Conservation (phyloP, 73 alveolate species). For the Urostyla sp. region DNA sequence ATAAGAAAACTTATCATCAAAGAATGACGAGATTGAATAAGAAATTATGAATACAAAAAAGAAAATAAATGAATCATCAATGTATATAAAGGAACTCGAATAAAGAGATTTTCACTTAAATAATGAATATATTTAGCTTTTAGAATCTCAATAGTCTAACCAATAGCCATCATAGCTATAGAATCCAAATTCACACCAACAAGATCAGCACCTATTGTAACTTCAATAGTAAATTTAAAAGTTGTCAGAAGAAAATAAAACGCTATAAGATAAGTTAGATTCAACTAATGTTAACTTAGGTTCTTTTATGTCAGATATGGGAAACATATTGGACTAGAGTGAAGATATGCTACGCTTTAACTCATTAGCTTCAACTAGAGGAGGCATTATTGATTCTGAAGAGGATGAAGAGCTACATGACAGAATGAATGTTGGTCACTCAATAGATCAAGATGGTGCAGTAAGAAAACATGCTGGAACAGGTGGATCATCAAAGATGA, state of each 20-base stretch:
- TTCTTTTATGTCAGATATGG: slow-evolving; percentile 49
- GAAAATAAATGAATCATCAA: slow-evolving; percentile 6
- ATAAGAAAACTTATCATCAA: not conserved
- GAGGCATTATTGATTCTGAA: slow-evolving; percentile 15
- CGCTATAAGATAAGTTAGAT: slow-evolving; percentile 33
- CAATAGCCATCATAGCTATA: no score
- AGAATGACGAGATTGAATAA: slow-evolving; percentile 14
- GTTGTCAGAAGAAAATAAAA: slow-evolving; percentile 42
- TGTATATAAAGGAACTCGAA: slow-evolving; percentile 35
- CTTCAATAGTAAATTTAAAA: not conserved
- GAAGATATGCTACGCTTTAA: slow-evolving; percentile 8
- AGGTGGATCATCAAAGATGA: slow-evolving; percentile 73
- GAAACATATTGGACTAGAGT: slow-evolving; percentile 42
- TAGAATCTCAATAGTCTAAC: slow-evolving; percentile 17
- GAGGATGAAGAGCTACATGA: slow-evolving; percentile 56
- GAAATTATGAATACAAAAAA: slow-evolving; percentile 22
- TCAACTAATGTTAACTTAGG: slow-evolving; percentile 27
- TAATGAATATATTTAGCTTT: slow-evolving; percentile 30
- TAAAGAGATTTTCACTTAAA: slow-evolving; percentile 22
- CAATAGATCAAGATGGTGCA: slow-evolving; percentile 38
- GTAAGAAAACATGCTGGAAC: slow-evolving; percentile 73
- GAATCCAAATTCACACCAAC: not conserved
- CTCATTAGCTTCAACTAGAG: slow-evolving; percentile 2
- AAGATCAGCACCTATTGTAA: slow-evolving; percentile 4
- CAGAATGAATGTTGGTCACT: not conserved